Percentiles rank a stretch among this genome's conserved stretches.
Evolutionary conservation across 2,329 filamentous ascomycete species (phyloP).

Genomic region (Nannizzia gypsea): DNA sequence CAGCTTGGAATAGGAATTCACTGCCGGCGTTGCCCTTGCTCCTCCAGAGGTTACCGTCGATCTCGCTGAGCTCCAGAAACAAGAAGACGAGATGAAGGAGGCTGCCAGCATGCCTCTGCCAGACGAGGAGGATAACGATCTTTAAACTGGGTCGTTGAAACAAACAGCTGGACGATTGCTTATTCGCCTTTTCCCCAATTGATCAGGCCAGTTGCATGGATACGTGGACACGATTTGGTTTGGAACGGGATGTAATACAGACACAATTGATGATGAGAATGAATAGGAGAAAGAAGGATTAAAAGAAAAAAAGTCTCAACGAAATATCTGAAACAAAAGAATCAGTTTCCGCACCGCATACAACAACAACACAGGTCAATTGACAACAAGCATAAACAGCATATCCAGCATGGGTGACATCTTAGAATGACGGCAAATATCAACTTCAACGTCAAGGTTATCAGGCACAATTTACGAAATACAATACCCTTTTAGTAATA

Average conservation of each 20-base stretch:
- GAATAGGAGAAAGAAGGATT: background rate
- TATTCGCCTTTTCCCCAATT: background rate
- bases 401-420: background rate
- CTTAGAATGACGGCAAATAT: background rate
- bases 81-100: conserved; percentile 76
- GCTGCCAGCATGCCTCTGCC: conserved; percentile 78
- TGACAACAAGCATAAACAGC: background rate
- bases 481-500: background rate
- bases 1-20: conserved; percentile 65
- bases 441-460: background rate
- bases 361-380: background rate
- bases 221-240: background rate
- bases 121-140: conserved; percentile 73
- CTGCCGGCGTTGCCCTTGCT: conserved; percentile 86
- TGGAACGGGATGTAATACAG: conserved; percentile 3
- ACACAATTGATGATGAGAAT: background rate
- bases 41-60: conserved; percentile 88
- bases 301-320: background rate
- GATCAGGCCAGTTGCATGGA: background rate
- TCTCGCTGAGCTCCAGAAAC: conserved; percentile 65
- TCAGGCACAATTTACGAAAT: background rate
- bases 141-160: conserved; percentile 25
- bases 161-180: background rate
- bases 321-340: background rate
- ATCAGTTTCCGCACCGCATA: background rate